Evolutionary conservation across 2,329 filamentous ascomycete species (phyloP), one percentile per base, ranked within the genome.

Genomic region (Colletotrichum eremochloae): DNA sequence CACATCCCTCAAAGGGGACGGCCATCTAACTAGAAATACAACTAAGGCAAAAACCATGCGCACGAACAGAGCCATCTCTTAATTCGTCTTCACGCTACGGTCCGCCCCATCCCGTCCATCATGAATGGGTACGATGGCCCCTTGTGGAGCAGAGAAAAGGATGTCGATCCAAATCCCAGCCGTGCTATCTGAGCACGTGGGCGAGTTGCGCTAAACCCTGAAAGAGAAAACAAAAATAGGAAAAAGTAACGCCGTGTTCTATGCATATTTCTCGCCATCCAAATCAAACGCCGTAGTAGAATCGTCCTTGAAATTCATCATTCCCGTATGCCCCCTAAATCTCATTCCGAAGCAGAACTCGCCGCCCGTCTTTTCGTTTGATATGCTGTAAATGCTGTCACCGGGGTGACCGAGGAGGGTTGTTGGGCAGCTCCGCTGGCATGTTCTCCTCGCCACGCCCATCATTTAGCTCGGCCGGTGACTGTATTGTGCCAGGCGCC

Each of bases 1-100:
- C 46, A n/a, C 58, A 36, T 58, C 65, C 60, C 69, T 5, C 38
- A 36, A 31, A 52, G 53, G 57, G 31, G 66, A 63, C 7, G 53
- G n/a, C 46, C 60, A 55, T 72, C 65, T 72, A 72, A 36, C 65
- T 69, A 72, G 15, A 72, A 72, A 53, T 72, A 72, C 69, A 72
- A 72, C 46, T 14, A 50, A 69, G 48, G 40, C 44, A 44, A 20
- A 61, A 55, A 61, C 65, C 60, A 56, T 42, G 38, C 38, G 53
- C 31, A 33, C 29, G 31, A 61, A 38, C 20, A n/a, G 60, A 58
- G 33, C 53, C 24, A 44, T 20, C 14, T 38, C 42, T 46, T 46
- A 12, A 5, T 40, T 68, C 53, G 31, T 64, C 60, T 71, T 31
- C 2, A n/a, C n/a, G 53, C 44, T 53, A n/a, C 36, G 36, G 55